phyloP scores from a whole-genome alignment of 192 early-diverging fungal species.

The Coemansia aciculifera region DNA sequence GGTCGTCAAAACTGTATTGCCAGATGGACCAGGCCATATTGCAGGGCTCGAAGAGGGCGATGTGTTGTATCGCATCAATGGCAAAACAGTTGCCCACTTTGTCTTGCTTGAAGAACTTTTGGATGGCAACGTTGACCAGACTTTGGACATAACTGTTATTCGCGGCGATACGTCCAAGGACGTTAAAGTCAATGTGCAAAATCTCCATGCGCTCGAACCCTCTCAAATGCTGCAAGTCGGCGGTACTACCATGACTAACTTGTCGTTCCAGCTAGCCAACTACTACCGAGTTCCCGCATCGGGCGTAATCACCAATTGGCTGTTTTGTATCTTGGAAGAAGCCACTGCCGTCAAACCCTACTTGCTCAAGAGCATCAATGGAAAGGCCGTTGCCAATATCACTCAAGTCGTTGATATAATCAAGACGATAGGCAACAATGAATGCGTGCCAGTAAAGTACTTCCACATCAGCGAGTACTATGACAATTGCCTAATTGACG shows the following conservation, averaged over 20 bases:
- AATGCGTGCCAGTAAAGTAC: conserved; percentile 20
- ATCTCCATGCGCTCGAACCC: conserved; percentile 78
- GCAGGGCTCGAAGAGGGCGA: conserved; percentile 67
- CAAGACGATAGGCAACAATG: conserved; percentile 60
- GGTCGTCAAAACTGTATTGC: conserved; percentile 61
- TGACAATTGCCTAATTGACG: neutral
- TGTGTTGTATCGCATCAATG: conserved; percentile 68
- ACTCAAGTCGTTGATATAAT: conserved; percentile 68
- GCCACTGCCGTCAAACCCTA: neutral
- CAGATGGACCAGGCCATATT: conserved; percentile 66
- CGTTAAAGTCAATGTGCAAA: conserved; percentile 60
- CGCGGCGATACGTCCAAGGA: conserved; percentile 59
- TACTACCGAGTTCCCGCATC: conserved; percentile 66
- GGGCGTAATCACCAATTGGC: conserved; percentile 69
- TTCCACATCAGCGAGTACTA: conserved; percentile 30
- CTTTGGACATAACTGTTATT: conserved; percentile 57
- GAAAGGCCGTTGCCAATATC: conserved; percentile 64
- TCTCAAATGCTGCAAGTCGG: conserved; percentile 84
- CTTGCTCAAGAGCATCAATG: conserved; percentile 67
- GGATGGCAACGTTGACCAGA: conserved; percentile 62
- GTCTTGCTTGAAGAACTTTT: conserved; percentile 63
- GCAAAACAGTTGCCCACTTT: conserved; percentile 69
- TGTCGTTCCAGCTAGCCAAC: conserved; percentile 78
- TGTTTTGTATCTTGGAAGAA: conserved; percentile 11
- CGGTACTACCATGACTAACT: conserved; percentile 72